A percentile compares a stretch with the other conserved stretches of the same genome.
Conservation (phyloP, 148 eudicot genomes). For the Chenopodium album region DNA sequence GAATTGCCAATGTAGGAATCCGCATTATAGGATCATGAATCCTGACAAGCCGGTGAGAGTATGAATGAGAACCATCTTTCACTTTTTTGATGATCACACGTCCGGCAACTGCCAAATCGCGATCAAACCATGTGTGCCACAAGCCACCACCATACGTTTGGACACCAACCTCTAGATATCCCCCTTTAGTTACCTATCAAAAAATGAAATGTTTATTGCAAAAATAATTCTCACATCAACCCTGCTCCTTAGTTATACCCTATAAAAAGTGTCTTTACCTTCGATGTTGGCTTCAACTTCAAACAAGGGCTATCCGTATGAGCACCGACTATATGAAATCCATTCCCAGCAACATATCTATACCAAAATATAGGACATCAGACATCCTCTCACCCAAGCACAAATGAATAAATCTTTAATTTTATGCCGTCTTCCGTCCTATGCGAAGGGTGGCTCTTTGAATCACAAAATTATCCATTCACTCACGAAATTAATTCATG, state of each 20-base stretch:
- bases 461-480: neutral
- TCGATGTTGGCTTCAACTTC: slow-evolving; percentile 85
- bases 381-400: slow-evolving; percentile 4
- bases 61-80: slow-evolving; percentile 58
- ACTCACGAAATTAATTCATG: neutral
- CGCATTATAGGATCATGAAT: slow-evolving; percentile 91
- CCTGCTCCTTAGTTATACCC: slow-evolving; percentile 1
- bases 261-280: slow-evolving; percentile 44
- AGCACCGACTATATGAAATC: slow-evolving; percentile 84
- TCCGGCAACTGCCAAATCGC: slow-evolving; percentile 89
- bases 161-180: slow-evolving; percentile 87
- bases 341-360: slow-evolving; percentile 94
- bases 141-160: slow-evolving; percentile 96
- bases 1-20: slow-evolving; percentile 95
- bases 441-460: neutral
- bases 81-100: slow-evolving; percentile 68
- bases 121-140: slow-evolving; percentile 99
- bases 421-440: neutral
- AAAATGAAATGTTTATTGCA: slow-evolving; percentile 5
- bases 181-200: slow-evolving; percentile 76
- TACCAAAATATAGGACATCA: slow-evolving; percentile 20
- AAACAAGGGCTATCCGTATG: slow-evolving; percentile 98
- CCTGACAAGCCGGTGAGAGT: slow-evolving; percentile 72
- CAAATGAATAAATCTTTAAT: neutral
- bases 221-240: neutral